A percentile compares a stretch with the other conserved stretches of the same genome.
Conservation (phyloP, 495 filamentous ascomycete genomes). For the Thermochaetoides thermophila region DNA sequence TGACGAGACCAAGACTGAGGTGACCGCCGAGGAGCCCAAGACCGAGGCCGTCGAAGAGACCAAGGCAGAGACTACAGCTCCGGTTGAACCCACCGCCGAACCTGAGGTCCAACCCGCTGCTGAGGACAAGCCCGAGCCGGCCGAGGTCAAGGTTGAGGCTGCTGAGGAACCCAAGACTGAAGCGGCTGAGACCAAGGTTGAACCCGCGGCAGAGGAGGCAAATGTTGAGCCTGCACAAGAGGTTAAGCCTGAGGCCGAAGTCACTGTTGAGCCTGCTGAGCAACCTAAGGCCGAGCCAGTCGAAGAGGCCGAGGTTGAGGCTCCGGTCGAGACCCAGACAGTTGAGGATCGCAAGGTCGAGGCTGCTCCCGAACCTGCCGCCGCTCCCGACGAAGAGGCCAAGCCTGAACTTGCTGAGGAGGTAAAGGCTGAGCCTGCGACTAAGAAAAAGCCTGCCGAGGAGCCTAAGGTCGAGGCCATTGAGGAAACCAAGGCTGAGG, state of each 20-base stretch:
- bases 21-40: background rate
- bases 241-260: background rate
- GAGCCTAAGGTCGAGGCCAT: background rate
- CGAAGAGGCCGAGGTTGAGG: background rate
- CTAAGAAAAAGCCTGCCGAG: background rate
- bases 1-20: background rate
- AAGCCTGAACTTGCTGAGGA: background rate
- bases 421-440: background rate
- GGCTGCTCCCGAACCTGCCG: background rate
- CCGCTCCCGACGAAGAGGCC: background rate
- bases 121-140: background rate
- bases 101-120: background rate
- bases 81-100: constrained; percentile 1
- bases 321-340: background rate
- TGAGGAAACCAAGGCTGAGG: background rate
- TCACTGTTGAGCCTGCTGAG: constrained; percentile 2
- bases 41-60: background rate
- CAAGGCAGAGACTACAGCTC: background rate
- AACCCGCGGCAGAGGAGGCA: background rate
- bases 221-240: background rate
- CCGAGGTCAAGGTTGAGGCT: background rate
- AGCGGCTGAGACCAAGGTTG: background rate
- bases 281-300: constrained; percentile 2
- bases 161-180: background rate
- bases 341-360: background rate